These are phyloP conservation scores for Balakata baccata DNA, from an alignment of 345 rosid genomes.

Conservation along the genomic window DNA sequence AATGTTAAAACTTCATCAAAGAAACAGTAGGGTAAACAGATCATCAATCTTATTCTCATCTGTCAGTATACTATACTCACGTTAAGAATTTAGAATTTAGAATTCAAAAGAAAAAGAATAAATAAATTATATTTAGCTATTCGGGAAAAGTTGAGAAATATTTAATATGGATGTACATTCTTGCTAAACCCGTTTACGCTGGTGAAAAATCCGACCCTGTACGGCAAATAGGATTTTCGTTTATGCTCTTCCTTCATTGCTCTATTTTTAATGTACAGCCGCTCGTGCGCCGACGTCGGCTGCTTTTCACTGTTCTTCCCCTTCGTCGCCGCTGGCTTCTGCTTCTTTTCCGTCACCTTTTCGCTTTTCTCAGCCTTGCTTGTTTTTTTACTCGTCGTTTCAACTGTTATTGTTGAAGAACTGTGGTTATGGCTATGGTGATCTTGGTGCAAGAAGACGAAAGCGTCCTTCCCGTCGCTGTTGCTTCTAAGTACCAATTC, in stretches of 20 bases:
- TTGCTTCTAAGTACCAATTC: constrained; percentile 38
- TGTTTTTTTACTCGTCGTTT: background rate
- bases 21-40: background rate
- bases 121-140: background rate
- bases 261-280: constrained; percentile 49
- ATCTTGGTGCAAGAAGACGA: constrained; percentile 36
- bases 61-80: background rate
- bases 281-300: constrained; percentile 47
- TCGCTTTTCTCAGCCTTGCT: background rate
- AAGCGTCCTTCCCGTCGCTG: constrained; percentile 55
- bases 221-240: constrained; percentile 63
- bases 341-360: background rate
- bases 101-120: background rate
- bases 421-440: background rate
- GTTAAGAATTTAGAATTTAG: too few relatives aligned
- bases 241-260: constrained; percentile 47
- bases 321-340: constrained; percentile 4
- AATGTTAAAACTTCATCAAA: background rate
- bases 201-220: constrained; percentile 68
- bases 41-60: background rate
- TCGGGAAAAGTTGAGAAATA: background rate
- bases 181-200: constrained; percentile 55
- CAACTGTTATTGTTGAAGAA: background rate
- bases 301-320: constrained; percentile 26
- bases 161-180: constrained; percentile 66